Conservation (phyloP, 805 yeast genomes). For the Metschnikowia vanudenii region DNA sequence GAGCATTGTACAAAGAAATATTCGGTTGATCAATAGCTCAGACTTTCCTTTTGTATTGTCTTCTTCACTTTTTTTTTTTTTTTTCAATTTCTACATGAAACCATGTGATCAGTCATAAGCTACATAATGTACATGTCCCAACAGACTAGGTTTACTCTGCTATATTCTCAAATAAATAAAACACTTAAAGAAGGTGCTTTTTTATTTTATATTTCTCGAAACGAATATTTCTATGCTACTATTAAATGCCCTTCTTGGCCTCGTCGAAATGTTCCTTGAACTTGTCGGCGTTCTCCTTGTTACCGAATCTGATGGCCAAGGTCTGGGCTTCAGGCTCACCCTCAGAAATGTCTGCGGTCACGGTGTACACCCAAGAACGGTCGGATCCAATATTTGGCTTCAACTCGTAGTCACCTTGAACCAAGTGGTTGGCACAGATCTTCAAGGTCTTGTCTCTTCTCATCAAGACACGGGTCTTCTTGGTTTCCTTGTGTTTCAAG, state of each 20-base stretch:
- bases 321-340: slow-evolving; percentile 96
- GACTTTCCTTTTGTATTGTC: no score
- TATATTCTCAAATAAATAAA: no score
- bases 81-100: no score
- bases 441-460: slow-evolving; percentile 98
- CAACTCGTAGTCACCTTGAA: slow-evolving; percentile 76
- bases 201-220: background rate
- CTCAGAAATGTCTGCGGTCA: slow-evolving; percentile 91
- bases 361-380: slow-evolving; percentile 97
- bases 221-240: background rate
- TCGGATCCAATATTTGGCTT: slow-evolving; percentile 95
- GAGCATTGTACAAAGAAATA: no score
- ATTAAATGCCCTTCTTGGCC: slow-evolving; percentile 52
- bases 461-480: slow-evolving; percentile 90
- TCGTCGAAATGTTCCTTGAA: slow-evolving; percentile 90
- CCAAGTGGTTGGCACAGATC: slow-evolving; percentile 95
- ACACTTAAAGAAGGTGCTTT: background rate
- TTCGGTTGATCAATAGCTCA: no score
- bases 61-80: no score
- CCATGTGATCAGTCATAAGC: no score
- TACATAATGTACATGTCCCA: no score
- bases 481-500: slow-evolving; percentile 79
- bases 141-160: no score
- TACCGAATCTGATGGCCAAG: slow-evolving; percentile 92
- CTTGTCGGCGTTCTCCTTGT: slow-evolving; percentile 89